Percentiles rank a stretch among this genome's conserved stretches.
Evolutionary conservation across 2,329 filamentous ascomycete genomes (phyloP).

Genomic region (Cladobotryum mycophilum): DNA sequence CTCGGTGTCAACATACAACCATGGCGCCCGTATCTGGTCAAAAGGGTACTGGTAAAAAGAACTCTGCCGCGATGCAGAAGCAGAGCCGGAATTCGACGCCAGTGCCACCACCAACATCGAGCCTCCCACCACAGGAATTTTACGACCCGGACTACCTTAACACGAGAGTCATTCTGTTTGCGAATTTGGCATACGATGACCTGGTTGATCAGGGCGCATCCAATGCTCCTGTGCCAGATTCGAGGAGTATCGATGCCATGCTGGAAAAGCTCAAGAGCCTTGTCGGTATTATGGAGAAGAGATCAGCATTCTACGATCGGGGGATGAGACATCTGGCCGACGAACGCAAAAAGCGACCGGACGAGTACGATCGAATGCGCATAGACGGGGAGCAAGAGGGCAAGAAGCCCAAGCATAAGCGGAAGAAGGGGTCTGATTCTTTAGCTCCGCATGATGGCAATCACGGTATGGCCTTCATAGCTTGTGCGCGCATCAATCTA

Average conservation of each 20-base stretch:
- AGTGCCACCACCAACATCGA: conserved; percentile 37
- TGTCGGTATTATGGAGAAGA: conserved; percentile 59
- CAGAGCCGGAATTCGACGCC: conserved; percentile 78
- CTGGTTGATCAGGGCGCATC: conserved; percentile 57
- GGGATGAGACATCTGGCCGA: conserved; percentile 66
- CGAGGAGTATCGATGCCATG: conserved; percentile 57
- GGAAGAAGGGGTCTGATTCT: conserved; percentile 64
- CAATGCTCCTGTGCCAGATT: conserved; percentile 54
- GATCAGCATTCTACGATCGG: conserved; percentile 62
- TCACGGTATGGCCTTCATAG: conserved; percentile 20
- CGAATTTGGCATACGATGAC: conserved; percentile 60
- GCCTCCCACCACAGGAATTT: conserved; percentile 48
- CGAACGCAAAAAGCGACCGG: conserved; percentile 56
- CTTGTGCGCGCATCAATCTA: too few species aligned
- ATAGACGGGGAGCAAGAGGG: conserved; percentile 43
- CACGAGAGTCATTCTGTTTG: conserved; percentile 52
- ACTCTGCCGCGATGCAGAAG: conserved; percentile 52
- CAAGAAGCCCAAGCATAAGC: conserved; percentile 65
- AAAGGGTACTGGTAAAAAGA: conserved; percentile 61
- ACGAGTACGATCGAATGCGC: conserved; percentile 46
- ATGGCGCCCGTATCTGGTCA: conserved; percentile 57
- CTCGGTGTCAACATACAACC: conserved; percentile 8
- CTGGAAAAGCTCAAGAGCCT: conserved; percentile 59
- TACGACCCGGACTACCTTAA: conserved; percentile 61
- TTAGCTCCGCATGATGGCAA: conserved; percentile 44